These are phyloP conservation scores for Erysimum cheiri DNA, from an alignment of 441 rosid species.

Conservation along the genomic window DNA sequence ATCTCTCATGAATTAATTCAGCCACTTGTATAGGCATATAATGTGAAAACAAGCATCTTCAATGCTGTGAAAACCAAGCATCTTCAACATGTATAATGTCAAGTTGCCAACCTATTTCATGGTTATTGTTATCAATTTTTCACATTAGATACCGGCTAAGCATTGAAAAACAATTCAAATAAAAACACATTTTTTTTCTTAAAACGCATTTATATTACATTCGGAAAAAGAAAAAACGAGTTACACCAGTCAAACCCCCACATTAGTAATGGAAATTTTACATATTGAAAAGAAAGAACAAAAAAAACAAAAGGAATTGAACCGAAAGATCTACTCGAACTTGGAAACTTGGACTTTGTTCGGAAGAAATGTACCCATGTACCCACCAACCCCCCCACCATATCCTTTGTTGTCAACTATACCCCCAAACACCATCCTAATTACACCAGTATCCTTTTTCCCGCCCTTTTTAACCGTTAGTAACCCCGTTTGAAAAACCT, in stretches of 20 bases:
- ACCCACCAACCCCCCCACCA: conserved; percentile 59
- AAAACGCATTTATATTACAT: conserved; percentile 44
- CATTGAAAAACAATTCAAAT: background rate
- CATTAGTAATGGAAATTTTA: conserved; percentile 55
- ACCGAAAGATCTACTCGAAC: conserved; percentile 47
- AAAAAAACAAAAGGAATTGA: conserved; percentile 12
- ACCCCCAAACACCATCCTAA: conserved; percentile 72
- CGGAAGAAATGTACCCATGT: conserved; percentile 79
- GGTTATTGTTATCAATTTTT: too few species aligned
- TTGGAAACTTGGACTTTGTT: conserved; percentile 68
- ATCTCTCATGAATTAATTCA: too few species aligned
- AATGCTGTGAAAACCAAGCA: too few species aligned
- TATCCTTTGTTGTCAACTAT: conserved; percentile 50
- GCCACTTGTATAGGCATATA: too few species aligned
- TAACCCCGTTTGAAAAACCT: conserved; percentile 66
- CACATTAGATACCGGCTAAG: too few species aligned
- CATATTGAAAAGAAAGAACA: conserved; percentile 33
- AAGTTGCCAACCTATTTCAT: too few species aligned
- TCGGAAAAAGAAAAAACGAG: conserved; percentile 18
- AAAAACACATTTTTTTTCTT: conserved; percentile 8
- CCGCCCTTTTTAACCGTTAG: conserved; percentile 58
- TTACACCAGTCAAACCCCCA: conserved; percentile 50
- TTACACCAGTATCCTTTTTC: conserved; percentile 60
- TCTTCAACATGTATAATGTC: too few species aligned
- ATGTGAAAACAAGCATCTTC: too few species aligned